Percentiles rank a stretch among this genome's conserved stretches.
Conservation (phyloP, 2,329 filamentous ascomycete genomes). For the Rutstroemia sydowiana region DNA sequence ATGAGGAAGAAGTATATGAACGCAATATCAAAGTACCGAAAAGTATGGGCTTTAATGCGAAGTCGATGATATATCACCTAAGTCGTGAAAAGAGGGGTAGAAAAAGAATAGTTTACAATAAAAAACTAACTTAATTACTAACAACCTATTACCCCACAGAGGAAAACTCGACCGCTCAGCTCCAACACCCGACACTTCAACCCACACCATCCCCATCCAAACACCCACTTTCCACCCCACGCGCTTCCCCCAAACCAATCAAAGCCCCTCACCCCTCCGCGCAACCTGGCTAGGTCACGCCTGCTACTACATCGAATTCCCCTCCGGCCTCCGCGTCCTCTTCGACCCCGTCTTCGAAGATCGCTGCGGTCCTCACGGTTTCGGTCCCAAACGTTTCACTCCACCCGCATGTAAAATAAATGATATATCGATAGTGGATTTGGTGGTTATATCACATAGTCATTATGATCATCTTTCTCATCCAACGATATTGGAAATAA, state of each 20-base stretch:
- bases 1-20: too few species aligned
- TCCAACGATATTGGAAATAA: slow-evolving; percentile 63
- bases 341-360: slow-evolving; percentile 93
- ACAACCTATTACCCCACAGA: too few species aligned
- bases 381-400: slow-evolving; percentile 73
- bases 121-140: background rate
- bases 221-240: slow-evolving; percentile 50
- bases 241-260: slow-evolving; percentile 43
- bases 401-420: slow-evolving; percentile 66
- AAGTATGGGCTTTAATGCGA: too few species aligned
- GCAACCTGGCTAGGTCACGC: slow-evolving; percentile 95
- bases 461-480: slow-evolving; percentile 91
- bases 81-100: too few species aligned
- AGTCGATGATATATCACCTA: too few species aligned
- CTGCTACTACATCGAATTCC: slow-evolving; percentile 89
- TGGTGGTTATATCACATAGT: slow-evolving; percentile 46
- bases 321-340: slow-evolving; percentile 74
- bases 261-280: slow-evolving; percentile 55
- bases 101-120: too few species aligned
- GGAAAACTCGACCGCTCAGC: background rate
- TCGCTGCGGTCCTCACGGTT: slow-evolving; percentile 69
- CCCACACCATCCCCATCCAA: slow-evolving; percentile 53
- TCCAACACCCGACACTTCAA: slow-evolving; percentile 47
- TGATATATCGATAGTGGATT: slow-evolving; percentile 71
- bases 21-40: too few species aligned